These are phyloP conservation scores for Metschnikowia peoriensis DNA, from an alignment of 805 yeast species.

Conservation along the genomic window DNA sequence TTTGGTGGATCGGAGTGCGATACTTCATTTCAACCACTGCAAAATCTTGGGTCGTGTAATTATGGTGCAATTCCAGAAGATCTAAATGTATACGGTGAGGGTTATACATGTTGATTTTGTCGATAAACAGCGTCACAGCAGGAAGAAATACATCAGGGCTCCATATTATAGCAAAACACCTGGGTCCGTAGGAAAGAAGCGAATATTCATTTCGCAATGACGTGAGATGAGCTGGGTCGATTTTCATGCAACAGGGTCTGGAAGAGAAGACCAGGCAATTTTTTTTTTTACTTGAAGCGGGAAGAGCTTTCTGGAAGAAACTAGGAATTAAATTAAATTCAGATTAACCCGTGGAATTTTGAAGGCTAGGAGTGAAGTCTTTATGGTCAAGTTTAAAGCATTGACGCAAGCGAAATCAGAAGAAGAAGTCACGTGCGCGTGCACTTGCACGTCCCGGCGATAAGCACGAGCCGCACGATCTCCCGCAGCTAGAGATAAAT, in stretches of 20 bases:
- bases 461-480: not conserved
- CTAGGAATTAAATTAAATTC: too few relatives aligned
- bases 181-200: constrained; percentile 4
- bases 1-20: constrained; percentile 5
- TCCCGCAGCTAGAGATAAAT: constrained; percentile 1
- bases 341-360: not conserved
- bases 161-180: constrained; percentile 13
- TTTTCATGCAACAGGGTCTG: not conserved
- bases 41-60: not conserved
- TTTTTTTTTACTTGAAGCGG: not conserved
- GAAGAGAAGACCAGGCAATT: too few relatives aligned
- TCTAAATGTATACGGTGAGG: constrained; percentile 11
- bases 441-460: not conserved
- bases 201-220: constrained; percentile 10
- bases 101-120: constrained; percentile 7
- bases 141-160: not conserved
- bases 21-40: constrained; percentile 10
- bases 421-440: not conserved
- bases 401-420: not conserved
- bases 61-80: not conserved
- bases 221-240: constrained; percentile 2
- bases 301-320: too few relatives aligned
- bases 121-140: not conserved
- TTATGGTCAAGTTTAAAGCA: not conserved
- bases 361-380: not conserved